Conservation (phyloP, 208 protist genomes). For the Leishmania mexicana region DNA sequence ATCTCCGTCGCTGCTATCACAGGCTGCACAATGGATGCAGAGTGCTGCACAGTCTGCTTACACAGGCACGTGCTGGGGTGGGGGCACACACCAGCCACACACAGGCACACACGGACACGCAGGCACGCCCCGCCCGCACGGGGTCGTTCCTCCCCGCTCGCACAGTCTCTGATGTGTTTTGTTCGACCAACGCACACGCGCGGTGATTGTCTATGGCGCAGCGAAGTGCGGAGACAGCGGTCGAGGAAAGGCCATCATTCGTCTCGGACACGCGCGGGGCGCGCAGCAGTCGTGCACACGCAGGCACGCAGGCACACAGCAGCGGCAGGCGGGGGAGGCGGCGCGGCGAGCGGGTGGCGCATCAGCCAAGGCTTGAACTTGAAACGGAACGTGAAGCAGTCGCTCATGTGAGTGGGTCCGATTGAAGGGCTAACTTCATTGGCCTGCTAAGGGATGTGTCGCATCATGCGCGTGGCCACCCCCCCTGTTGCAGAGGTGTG, state of each 20-base stretch:
- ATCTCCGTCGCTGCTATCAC: slow-evolving; percentile 36
- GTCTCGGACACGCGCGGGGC: neutral
- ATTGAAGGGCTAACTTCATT: slow-evolving; percentile 36
- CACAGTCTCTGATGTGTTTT: neutral
- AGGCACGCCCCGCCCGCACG: neutral
- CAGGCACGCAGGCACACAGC: neutral
- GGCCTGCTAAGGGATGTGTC: neutral
- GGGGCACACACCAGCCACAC: neutral
- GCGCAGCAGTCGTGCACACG: neutral
- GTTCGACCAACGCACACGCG: neutral
- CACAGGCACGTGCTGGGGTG: slow-evolving; percentile 18
- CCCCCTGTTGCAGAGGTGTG: too few relatives aligned
- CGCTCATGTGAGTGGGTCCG: slow-evolving; percentile 1
- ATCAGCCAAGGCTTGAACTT: neutral
- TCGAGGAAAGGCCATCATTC: too few relatives aligned
- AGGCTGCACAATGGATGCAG: slow-evolving; percentile 9
- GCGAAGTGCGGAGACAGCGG: neutral
- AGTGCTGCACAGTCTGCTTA: slow-evolving; percentile 21
- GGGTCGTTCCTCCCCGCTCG: neutral
- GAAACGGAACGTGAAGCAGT: neutral
- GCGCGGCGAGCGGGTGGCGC: neutral
- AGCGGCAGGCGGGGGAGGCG: neutral
- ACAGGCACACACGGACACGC: neutral
- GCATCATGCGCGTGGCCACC: slow-evolving; percentile 26
- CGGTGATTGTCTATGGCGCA: too few relatives aligned